Base-by-base conservation (phyloP, 345 rosid species). In the Lagerstroemia speciosa region DNA sequence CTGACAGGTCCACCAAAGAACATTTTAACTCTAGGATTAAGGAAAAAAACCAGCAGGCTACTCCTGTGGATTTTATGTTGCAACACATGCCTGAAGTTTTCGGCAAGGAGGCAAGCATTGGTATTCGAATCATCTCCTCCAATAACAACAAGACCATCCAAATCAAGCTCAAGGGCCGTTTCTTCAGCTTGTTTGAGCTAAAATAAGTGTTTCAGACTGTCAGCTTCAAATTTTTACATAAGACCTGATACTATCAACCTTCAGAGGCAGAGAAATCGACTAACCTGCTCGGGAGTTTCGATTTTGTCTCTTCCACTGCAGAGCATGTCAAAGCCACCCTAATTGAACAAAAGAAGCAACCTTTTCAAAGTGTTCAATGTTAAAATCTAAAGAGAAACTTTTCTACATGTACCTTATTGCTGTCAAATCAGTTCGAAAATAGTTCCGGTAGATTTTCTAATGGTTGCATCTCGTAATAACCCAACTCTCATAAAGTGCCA, bases 281-380 rank as follows among this genome's bases (percentile, higher is more conserved):
- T 70, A 65, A 91, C 99, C 92, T 94, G 99, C 74, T 90, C 96
- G 70, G 98, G 99, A 26, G 96, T 87, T 84, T 95, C 98, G 75
- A 92, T 95, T 81, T 95, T 95, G 87, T 95, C 99, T 76, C 98
- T 90, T 61, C 98, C 97, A 86, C 99, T 95, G 83, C 96, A 86
- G 52, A 95, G 92, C 98, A 95, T 95, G 76, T 95, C 99, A 69
- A 95, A 95, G 66, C 99, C 99, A 80, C 99, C 98, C 99, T 94
- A 81, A 53, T 52, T 41, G 73, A 30, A 69, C 3, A 8, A 1
- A 65, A 57, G 24, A n/a, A 43, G 19, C 19, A 12, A 15, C 48
- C 16, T 2, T 14, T 48, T 48, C 55, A 48, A 19, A 48, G 24
- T 20, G 24, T 48, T 19, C n/a, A 20, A 19, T 46, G 17, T 14